phyloP scores from a whole-genome alignment of 306 rosid species.

The Astragalus glycyphyllos region DNA sequence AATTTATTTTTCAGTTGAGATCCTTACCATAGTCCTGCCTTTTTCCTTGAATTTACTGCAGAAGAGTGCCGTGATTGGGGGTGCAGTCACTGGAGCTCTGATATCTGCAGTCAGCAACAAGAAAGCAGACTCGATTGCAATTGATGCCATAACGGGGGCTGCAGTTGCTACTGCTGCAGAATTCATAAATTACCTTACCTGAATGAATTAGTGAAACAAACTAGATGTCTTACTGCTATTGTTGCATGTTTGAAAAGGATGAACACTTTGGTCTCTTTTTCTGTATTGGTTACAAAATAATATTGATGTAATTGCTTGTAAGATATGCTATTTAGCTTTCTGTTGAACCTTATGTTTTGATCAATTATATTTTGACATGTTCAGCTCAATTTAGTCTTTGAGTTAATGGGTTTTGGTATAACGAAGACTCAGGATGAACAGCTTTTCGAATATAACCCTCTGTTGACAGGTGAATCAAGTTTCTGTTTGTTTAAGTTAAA shows the following conservation, averaged over 20 bases:
- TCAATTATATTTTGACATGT: slow-evolving; percentile 4
- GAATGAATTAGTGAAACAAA: slow-evolving; percentile 36
- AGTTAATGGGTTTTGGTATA: slow-evolving; percentile 19
- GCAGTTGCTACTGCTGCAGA: slow-evolving; percentile 94
- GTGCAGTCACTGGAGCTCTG: slow-evolving; percentile 84
- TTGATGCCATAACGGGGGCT: slow-evolving; percentile 85
- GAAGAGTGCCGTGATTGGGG: slow-evolving; percentile 96
- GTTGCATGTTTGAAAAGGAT: slow-evolving; percentile 35
- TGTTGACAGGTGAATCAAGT: no score
- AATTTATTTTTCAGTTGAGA: slow-evolving; percentile 20
- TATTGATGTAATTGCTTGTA: slow-evolving; percentile 11
- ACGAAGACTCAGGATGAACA: not conserved
- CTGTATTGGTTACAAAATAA: not conserved
- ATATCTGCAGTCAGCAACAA: slow-evolving; percentile 58
- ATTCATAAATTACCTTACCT: slow-evolving; percentile 80
- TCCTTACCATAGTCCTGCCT: slow-evolving; percentile 5
- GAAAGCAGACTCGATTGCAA: slow-evolving; percentile 57
- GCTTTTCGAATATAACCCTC: no score
- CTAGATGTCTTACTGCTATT: slow-evolving; percentile 16
- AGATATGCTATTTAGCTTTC: slow-evolving; percentile 19
- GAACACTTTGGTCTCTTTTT: slow-evolving; percentile 11
- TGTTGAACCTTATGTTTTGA: slow-evolving; percentile 30
- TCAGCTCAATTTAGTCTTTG: not conserved
- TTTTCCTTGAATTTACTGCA: slow-evolving; percentile 50
- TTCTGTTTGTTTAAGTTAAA: no score